These are phyloP conservation scores for Xanthoconium purpureum DNA, from an alignment of 768 basidiomycete species.

Conservation along the genomic window DNA sequence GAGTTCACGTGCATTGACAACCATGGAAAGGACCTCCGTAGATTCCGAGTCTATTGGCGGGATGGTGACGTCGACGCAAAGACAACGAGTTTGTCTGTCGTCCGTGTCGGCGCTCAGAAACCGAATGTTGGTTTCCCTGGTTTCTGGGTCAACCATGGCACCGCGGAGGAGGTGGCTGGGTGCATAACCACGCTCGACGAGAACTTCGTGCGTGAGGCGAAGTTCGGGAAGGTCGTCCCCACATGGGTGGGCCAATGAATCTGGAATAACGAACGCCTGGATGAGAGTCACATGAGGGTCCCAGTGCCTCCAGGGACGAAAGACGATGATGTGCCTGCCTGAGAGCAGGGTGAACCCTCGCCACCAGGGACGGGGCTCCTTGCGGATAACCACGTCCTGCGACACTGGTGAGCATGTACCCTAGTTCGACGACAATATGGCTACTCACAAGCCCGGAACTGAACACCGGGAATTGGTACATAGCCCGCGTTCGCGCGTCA, in stretches of 20 bases:
- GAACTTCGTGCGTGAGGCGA: slow-evolving; percentile 19
- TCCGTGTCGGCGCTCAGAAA: slow-evolving; percentile 3
- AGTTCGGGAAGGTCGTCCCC: slow-evolving; percentile 1
- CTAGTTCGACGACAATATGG: neutral
- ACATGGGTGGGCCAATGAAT: neutral
- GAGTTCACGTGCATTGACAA: slow-evolving; percentile 10
- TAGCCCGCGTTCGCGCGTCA: slow-evolving; percentile 14
- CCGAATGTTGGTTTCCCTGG: slow-evolving; percentile 12
- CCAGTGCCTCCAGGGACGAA: slow-evolving; percentile 6
- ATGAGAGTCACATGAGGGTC: slow-evolving; percentile 13
- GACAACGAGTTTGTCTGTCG: slow-evolving; percentile 3
- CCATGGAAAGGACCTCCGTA: slow-evolving; percentile 10
- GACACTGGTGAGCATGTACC: neutral
- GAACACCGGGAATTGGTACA: slow-evolving; percentile 18
- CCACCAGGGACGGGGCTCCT: slow-evolving; percentile 1
- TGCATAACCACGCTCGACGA: neutral
- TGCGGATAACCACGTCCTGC: slow-evolving; percentile 4
- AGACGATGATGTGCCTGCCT: slow-evolving; percentile 12
- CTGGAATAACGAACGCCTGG: slow-evolving; percentile 17
- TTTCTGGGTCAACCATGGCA: slow-evolving; percentile 10
- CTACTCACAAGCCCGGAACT: slow-evolving; percentile 14
- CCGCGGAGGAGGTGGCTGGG: slow-evolving; percentile 13
- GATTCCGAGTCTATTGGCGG: neutral
- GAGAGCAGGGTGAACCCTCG: slow-evolving; percentile 15
- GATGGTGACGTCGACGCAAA: slow-evolving; percentile 17